Evolutionary conservation across 768 basidiomycete genomes (phyloP), one percentile per base, ranked within the genome.

Genomic region (Tremella fuciformis): DNA sequence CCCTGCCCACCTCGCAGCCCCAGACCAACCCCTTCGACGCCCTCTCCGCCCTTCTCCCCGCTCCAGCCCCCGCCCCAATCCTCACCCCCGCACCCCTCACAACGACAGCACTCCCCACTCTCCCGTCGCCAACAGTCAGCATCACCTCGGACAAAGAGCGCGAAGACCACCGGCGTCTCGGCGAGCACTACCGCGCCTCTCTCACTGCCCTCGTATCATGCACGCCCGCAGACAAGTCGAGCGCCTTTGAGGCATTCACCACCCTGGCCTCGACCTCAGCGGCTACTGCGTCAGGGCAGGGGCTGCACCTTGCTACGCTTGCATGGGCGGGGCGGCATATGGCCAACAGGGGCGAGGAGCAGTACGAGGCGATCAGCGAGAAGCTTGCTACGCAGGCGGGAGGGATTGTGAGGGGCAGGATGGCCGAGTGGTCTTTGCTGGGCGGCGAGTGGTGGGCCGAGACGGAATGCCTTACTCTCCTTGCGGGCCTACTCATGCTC

Each of bases 401-500:
- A 21, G 19, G 44, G 19, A 50, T 52, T 22, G 40, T 50, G 16
- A 50, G 59, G 19, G 40, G 54, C 21, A 55, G 48, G n/a, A 50
- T 53, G 11, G 25, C 54, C 21, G 53, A 51, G 9, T 34, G 29
- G 29, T 34, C 29, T 34, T 13, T 24, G 18, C 13, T 18, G n/a
- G 29, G 55, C 6, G 39, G 41, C 13, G 44, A 41, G 2, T n/a
- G 9, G 13, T 40, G 52, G 25, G 29, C 22, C 16, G 62, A 66
- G 16, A 60, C 52, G 19, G 64, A 70, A 38, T 40, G 49, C 15
- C 56, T 73, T 55, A 73, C 71, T 13, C 50, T 70, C 18, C 53
- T 73, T 18, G 71, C 68, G 11, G 68, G 57, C 19, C 50, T 58
- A 15, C 26, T 67, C 13, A 73, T 73, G 71, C 40, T 67, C 13